Base-by-base conservation (phyloP, 2,329 filamentous ascomycete genomes). In the Exophiala calicioides region DNA sequence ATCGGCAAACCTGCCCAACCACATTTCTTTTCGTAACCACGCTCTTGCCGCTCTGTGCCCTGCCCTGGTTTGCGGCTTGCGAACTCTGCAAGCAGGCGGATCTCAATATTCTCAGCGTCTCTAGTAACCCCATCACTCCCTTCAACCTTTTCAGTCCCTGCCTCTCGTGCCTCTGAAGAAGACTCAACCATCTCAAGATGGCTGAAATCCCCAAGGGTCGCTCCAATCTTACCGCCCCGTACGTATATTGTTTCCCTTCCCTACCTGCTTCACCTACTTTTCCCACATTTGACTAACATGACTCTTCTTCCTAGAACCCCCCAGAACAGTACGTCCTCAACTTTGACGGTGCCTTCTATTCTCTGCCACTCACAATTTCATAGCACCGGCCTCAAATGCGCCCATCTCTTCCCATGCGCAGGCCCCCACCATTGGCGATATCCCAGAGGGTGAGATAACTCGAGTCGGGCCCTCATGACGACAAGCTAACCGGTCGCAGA, bases 321-420 rank as follows among this genome's bases (percentile, higher is more conserved):
- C 65, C 93, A 98, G 75, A 98, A 98, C 78, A 98, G 93, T 46
- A 49, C 24, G 54, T 49, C 20, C 18, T 30, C 29, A 21, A 15
- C 32, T 16, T 10, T 3, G 19, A 18, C 7, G 15, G 16, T 6
- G 21, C 27, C 18, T 33, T 29, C 19, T 15, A 32, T 32, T 26
- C 30, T 16, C 31, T 35, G 13, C 35, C 13, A 24, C 49, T 55
- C 29, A 55, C 53, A 44, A 9, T 33, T 29, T 16, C 33, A 18
- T 41, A 58, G 56, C 57, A 24, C 93, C 93, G 60, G 86, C 89
- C 59, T 90, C 84, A 74, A 90, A 91, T 76, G 93, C 94, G 60
- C 93, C 93, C 58, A 97, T 98, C 73, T 95, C 90, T 43, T 97
- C 91, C 55, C 91, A 93, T 72, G 93, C 94, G 61, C 90, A 95